Evolutionary conservation across 495 filamentous ascomycete genomes (phyloP).

Genomic region (Xylaria venustula): DNA sequence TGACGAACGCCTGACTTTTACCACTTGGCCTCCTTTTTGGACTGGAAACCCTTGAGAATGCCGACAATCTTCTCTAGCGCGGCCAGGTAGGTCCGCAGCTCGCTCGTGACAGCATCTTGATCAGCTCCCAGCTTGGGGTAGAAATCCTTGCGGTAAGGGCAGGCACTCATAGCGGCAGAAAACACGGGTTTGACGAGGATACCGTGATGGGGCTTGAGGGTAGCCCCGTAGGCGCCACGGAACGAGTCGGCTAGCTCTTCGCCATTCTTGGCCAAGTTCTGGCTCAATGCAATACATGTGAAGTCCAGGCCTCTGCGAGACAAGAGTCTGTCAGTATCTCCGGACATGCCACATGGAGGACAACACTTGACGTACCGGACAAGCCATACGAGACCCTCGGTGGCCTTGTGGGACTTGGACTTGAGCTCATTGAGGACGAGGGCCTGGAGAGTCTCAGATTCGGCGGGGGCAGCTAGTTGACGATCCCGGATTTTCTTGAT

Average conservation of each 20-base stretch:
- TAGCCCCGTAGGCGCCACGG: slow-evolving; percentile 75
- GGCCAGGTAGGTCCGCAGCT: slow-evolving; percentile 66
- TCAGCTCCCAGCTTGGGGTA: slow-evolving; percentile 80
- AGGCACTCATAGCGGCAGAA: slow-evolving; percentile 85
- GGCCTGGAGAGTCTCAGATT: slow-evolving; percentile 77
- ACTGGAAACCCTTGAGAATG: slow-evolving; percentile 74
- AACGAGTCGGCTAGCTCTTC: slow-evolving; percentile 85
- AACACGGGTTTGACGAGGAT: slow-evolving; percentile 87
- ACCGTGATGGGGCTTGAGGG: slow-evolving; percentile 87
- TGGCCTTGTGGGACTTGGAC: slow-evolving; percentile 77
- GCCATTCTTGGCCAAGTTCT: slow-evolving; percentile 62
- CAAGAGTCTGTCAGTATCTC: slow-evolving; percentile 3
- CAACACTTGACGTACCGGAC: slow-evolving; percentile 59
- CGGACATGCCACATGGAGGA: not conserved
- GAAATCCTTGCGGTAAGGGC: slow-evolving; percentile 88
- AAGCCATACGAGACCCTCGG: slow-evolving; percentile 90
- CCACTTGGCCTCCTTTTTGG: slow-evolving; percentile 69
- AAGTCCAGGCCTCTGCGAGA: slow-evolving; percentile 79
- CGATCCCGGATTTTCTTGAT: slow-evolving; percentile 86
- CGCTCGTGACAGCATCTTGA: slow-evolving; percentile 55
- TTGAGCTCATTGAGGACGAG: slow-evolving; percentile 85
- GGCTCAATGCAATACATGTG: slow-evolving; percentile 77
- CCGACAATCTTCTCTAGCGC: slow-evolving; percentile 71
- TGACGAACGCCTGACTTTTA: slow-evolving; percentile 27
- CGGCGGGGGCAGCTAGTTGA: slow-evolving; percentile 69